These are phyloP conservation scores for Globisporangium abappressorium DNA, from an alignment of 352 stramenopile species.

Conservation along the genomic window DNA sequence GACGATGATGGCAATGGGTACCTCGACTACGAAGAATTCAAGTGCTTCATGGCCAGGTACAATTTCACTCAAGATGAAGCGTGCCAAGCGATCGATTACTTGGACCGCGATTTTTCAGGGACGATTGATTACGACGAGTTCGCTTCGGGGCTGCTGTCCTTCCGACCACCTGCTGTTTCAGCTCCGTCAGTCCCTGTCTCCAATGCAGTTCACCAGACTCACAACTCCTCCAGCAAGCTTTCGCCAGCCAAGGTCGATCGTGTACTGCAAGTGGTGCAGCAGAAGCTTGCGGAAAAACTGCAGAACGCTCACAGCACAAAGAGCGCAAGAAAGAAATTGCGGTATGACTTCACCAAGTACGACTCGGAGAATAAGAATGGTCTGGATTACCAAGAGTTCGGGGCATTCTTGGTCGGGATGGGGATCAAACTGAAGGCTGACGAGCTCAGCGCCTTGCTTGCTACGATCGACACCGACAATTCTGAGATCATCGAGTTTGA, in stretches of 20 bases:
- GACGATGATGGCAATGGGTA: slow-evolving; percentile 53
- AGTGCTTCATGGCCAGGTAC: slow-evolving; percentile 64
- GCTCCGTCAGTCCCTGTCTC: not conserved
- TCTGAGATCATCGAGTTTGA: slow-evolving; percentile 47
- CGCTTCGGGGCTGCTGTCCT: slow-evolving; percentile 62
- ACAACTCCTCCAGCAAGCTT: not conserved
- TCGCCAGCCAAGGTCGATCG: slow-evolving; percentile 18
- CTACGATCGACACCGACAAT: slow-evolving; percentile 37
- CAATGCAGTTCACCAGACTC: not conserved
- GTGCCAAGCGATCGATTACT: slow-evolving; percentile 36
- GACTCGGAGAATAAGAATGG: slow-evolving; percentile 44
- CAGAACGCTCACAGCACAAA: slow-evolving; percentile 15
- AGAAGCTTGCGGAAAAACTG: slow-evolving; percentile 27
- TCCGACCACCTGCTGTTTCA: slow-evolving; percentile 31
- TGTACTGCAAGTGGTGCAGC: slow-evolving; percentile 22
- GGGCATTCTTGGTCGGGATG: slow-evolving; percentile 46
- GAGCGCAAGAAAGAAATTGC: slow-evolving; percentile 22
- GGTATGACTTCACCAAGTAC: slow-evolving; percentile 44
- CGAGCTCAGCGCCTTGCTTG: slow-evolving; percentile 37
- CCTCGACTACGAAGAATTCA: slow-evolving; percentile 68
- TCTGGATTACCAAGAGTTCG: slow-evolving; percentile 64
- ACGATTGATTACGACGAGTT: slow-evolving; percentile 80
- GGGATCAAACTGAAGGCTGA: slow-evolving; percentile 50
- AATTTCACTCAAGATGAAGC: slow-evolving; percentile 49
- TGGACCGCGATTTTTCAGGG: slow-evolving; percentile 56